Base-by-base conservation (phyloP, 257 asterid genomes). In the Eustoma russellianum region DNA sequence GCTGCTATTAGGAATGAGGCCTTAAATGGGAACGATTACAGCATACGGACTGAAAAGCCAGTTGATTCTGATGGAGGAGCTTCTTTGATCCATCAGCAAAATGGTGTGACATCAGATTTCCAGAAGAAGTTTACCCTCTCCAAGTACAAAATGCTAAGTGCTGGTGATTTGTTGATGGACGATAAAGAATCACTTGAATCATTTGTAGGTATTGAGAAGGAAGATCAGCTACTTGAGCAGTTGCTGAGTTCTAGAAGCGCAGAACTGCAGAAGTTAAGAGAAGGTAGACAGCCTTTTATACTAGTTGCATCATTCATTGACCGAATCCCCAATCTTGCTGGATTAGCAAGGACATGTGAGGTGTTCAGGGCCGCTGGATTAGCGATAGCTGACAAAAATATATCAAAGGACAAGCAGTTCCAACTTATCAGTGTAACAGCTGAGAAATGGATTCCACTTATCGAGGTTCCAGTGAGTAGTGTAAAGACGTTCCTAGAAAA, bases 351-450 rank as follows among this genome's bases (percentile, higher is more conserved):
- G 43, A 90, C 93, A 40, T 90, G 96, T 77, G 98, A 90, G 89
- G 96, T 88, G 53, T 90, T 90, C 75, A 71, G 79, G 64, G 86
- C 96, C 45, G 81, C 93, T 59, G 95, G 83, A 52, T 81, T 90
- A 53, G 78, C 83, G 56, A 58, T 90, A 69, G 85, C 98, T 3
- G 82, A 86, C 79, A 90, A 82, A 74, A 80, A 45, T 46, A 59
- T 83, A 64, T 53, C 86, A 53, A 84, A 71, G 51, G 98, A 86
- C 81, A 83, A 90, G 93, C 98, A 90, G 74, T 90, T 90, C 73
- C 98, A 90, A 66, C 89, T 90, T 72, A 90, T 90, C 85, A 90
- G 98, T 71, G 96, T 90, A 59, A 90, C 98, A 17, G 98, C 96
- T 30, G 95, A 86, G 60, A 90, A 83, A 61, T 90, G 98, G 98